Evolutionary conservation across 305 asterid species (phyloP).

Genomic region (Fraxinus xanthoxyloides): DNA sequence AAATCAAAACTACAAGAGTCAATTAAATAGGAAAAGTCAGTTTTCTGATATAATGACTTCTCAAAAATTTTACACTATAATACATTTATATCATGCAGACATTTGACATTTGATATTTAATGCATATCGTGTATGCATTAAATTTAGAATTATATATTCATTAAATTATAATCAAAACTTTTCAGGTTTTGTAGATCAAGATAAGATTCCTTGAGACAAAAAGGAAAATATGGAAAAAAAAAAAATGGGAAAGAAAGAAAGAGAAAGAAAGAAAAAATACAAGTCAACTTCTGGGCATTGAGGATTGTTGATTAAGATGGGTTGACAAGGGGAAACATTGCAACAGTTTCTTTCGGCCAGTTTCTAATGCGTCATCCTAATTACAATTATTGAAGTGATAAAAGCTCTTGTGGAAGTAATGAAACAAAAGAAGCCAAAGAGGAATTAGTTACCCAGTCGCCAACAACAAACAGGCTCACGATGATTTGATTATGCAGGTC

Average conservation of each 20-base stretch:
- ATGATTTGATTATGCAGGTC: constrained; percentile 66
- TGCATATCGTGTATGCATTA: neutral
- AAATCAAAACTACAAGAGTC: neutral
- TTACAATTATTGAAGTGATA: neutral
- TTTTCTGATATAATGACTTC: neutral
- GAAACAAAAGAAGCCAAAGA: constrained; percentile 11
- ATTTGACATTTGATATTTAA: neutral
- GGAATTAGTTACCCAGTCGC: constrained; percentile 67
- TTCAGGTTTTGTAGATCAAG: neutral
- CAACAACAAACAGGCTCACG: constrained; percentile 72
- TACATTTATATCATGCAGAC: neutral
- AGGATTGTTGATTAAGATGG: neutral
- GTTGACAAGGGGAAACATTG: neutral
- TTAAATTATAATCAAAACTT: neutral
- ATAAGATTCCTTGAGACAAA: neutral
- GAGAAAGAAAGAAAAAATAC: neutral
- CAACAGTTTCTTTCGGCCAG: neutral
- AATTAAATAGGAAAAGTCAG: neutral
- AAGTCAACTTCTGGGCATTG: neutral
- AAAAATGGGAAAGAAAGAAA: neutral
- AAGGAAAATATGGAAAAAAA: neutral
- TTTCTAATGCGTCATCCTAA: neutral
- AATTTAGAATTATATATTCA: neutral
- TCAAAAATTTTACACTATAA: neutral
- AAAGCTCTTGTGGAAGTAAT: neutral